Conservation (phyloP, 2,329 filamentous ascomycete genomes). For the Clonostachys rhizophaga region DNA sequence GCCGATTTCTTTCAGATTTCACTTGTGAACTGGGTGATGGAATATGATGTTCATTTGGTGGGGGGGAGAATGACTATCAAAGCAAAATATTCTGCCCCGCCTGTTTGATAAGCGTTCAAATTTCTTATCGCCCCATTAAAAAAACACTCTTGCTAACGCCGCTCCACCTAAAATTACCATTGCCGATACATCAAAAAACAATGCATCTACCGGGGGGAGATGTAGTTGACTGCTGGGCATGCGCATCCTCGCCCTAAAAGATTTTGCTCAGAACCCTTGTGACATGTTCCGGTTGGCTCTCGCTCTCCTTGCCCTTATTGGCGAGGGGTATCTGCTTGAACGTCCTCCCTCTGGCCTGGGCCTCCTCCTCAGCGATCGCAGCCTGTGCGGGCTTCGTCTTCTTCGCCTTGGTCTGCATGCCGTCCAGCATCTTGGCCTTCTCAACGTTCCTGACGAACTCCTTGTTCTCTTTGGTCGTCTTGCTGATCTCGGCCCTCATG, state of each 20-base stretch:
- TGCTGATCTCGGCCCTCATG: constrained; percentile 73
- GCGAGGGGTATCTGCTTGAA: constrained; percentile 65
- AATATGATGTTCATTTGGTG: background rate
- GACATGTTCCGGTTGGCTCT: constrained; percentile 49
- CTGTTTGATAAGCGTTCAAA: constrained; percentile 8
- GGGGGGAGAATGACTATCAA: background rate
- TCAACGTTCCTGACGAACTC: constrained; percentile 77
- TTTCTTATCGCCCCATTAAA: constrained; percentile 5
- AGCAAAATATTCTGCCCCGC: constrained; percentile 8
- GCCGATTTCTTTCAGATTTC: constrained; percentile 2
- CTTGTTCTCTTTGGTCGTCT: constrained; percentile 75
- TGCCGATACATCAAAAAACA: too few relatives aligned
- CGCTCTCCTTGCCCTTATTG: constrained; percentile 36
- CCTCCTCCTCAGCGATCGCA: constrained; percentile 13
- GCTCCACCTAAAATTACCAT: too few relatives aligned
- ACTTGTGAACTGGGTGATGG: background rate
- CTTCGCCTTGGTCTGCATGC: constrained; percentile 58
- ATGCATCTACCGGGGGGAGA: too few relatives aligned
- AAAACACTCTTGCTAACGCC: too few relatives aligned
- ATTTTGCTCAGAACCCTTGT: constrained; percentile 61
- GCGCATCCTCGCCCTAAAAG: constrained; percentile 33
- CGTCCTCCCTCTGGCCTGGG: constrained; percentile 21
- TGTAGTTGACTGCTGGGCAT: too few relatives aligned
- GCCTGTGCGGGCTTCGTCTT: constrained; percentile 18
- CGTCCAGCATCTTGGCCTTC: constrained; percentile 72